Base-by-base conservation (phyloP, 1,139 yeast species). In the Saccharomyces hybrid region DNA sequence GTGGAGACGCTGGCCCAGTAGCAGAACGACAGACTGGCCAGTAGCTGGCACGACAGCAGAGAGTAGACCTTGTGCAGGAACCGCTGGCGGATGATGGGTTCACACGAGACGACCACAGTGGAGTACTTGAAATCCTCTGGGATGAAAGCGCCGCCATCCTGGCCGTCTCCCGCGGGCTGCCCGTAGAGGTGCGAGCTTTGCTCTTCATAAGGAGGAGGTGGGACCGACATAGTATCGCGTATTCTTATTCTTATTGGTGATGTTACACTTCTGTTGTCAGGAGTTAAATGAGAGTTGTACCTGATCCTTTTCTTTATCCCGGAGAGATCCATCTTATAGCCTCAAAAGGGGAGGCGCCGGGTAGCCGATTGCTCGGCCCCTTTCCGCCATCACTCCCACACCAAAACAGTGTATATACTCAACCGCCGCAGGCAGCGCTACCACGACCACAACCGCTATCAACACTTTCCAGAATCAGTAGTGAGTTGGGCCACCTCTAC, bases 71-170 rank as follows among this genome's bases (percentile, higher is more conserved):
- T 87, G 58, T 91, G 78, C 60, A 88, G 74, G 65, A 89, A 89
- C 67, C 84, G 78, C 62, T 85, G 88, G 61, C 96, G 81, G 46
- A 89, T 76, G 7, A 86, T 81, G 52, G 88, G 74, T 58, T 86
- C 88, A 72, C 96, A 88, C 31, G 86, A 83, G 5, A 90, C 82
- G 29, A 89, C 95, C 55, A 80, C 79, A 8, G 86, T 87, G 34
- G 88, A 82, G 70, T 84, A 88, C 69, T 89, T 89, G 80, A 88
- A 89, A 71, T 88, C 96, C 64, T 88, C 95, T 2, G 86, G 86
- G 50, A 81, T 65, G 60, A 57, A 58, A n/a, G 55, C 34, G 38
- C 75, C 70, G 62, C 77, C 80, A 38, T 14, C 76, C 38, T 44
- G 51, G 28, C 77, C n/a, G 42, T 38, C 42, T 16, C 42, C 11